These are phyloP conservation scores for Xanthoconium purpureum DNA, from an alignment of 768 basidiomycete species.

Conservation along the genomic window DNA sequence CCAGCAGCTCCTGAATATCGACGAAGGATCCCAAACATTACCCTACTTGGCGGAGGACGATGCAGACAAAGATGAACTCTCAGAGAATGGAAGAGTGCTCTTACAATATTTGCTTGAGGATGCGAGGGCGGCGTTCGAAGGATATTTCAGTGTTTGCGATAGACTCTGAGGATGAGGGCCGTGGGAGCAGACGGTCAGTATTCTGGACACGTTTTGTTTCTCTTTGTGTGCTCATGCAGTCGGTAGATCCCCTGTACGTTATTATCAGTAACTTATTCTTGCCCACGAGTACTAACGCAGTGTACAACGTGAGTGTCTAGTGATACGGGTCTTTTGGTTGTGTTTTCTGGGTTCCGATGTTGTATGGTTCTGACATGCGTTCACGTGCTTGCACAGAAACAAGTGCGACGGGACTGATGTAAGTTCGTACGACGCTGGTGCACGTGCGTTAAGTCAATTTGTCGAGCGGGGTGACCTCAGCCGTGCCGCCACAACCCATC, in stretches of 20 bases:
- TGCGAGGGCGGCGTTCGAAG: neutral
- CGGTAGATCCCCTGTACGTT: neutral
- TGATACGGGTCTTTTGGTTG: neutral
- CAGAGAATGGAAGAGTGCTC: neutral
- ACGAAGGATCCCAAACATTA: neutral
- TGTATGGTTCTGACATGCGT: neutral
- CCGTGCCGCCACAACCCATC: no score
- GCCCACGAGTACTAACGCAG: constrained; percentile 19
- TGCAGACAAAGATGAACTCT: neutral
- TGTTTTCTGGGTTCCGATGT: no score
- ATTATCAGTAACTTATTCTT: neutral
- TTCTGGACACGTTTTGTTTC: neutral
- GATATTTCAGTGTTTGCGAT: neutral
- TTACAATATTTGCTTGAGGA: constrained; percentile 1
- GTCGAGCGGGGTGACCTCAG: no score
- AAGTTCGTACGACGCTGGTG: neutral
- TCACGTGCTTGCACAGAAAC: no score
- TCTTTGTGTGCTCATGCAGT: constrained; percentile 1
- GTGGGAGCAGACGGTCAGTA: constrained; percentile 11
- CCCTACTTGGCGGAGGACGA: neutral
- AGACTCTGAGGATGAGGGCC: constrained; percentile 14
- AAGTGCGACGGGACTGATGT: neutral
- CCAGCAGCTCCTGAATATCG: constrained; percentile 8
- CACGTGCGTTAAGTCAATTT: neutral
- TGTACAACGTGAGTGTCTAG: constrained; percentile 27